Conservation (phyloP, 163 green algal species). For the Chloromonas sp. region DNA sequence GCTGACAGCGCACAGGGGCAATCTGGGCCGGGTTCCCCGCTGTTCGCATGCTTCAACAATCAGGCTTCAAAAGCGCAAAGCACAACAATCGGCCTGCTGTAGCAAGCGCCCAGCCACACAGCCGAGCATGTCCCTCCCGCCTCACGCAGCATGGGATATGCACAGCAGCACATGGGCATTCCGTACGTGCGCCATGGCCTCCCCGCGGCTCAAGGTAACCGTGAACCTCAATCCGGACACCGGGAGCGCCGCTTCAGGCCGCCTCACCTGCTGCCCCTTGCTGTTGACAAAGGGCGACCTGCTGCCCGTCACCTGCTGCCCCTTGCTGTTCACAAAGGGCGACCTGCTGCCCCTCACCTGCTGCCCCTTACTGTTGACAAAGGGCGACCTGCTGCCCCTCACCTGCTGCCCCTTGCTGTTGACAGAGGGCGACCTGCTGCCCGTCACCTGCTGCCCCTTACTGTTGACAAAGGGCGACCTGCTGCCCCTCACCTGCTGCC, state of each 20-base stretch:
- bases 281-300: constrained; percentile 14
- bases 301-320: constrained; percentile 24
- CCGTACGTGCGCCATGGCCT: no score
- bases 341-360: constrained; percentile 18
- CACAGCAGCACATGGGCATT: no score
- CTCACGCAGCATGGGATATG: no score
- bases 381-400: constrained; percentile 16
- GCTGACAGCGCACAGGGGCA: no score
- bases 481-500: constrained; percentile 27
- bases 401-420: constrained; percentile 25
- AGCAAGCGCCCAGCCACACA: no score
- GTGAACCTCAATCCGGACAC: no score
- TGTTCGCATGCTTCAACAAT: no score
- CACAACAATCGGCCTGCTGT: no score
- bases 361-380: constrained; percentile 21
- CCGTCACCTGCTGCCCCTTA: constrained; percentile 22
- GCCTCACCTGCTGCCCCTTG: constrained; percentile 22
- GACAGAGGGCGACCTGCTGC: constrained; percentile 19
- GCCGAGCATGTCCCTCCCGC: no score
- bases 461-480: constrained; percentile 14
- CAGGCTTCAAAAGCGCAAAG: no score
- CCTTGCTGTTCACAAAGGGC: constrained; percentile 19
- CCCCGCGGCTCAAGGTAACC: no score
- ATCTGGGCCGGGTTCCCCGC: no score
- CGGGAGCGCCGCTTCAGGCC: background rate